phyloP scores from a whole-genome alignment of 139 green algal species.

The Eudorina sp. region DNA sequence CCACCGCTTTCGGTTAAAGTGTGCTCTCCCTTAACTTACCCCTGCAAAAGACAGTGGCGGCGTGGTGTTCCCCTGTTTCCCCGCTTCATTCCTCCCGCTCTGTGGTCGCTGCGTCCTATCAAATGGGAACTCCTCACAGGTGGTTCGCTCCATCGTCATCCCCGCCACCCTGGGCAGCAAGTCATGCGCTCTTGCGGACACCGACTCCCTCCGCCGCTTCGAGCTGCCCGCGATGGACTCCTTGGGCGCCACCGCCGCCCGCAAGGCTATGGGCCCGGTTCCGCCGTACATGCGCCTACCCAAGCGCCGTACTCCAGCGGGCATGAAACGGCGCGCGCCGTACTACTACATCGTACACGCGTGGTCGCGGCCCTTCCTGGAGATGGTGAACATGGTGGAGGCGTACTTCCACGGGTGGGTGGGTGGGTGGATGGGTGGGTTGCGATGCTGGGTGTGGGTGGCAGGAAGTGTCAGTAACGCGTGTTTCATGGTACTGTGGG shows the following conservation, averaged over 20 bases:
- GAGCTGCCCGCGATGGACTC: conserved; percentile 33
- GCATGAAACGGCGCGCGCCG: conserved; percentile 17
- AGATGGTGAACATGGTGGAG: conserved; percentile 29
- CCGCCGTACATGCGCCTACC: conserved; percentile 38
- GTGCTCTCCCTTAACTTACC: too few species aligned
- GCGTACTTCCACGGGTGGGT: conserved; percentile 26
- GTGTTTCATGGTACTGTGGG: too few species aligned
- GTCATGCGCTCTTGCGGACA: not conserved
- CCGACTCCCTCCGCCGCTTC: not conserved
- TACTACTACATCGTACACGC: conserved; percentile 45
- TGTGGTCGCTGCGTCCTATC: too few species aligned
- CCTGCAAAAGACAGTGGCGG: too few species aligned
- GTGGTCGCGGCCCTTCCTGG: conserved; percentile 34
- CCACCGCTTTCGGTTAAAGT: too few species aligned
- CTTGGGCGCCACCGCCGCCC: not conserved
- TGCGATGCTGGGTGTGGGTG: not conserved
- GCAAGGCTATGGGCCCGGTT: conserved; percentile 25
- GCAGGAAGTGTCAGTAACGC: too few species aligned
- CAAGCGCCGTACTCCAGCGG: not conserved
- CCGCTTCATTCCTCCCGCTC: too few species aligned
- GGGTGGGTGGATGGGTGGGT: not conserved
- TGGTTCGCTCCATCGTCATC: conserved; percentile 11
- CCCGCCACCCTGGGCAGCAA: conserved; percentile 20
- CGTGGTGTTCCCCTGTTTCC: too few species aligned
- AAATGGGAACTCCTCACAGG: not conserved